Evolutionary conservation across 1,284 basidiomycete genomes (phyloP), one percentile per base, ranked within the genome.

Genomic region (Porodaedalea pini): DNA sequence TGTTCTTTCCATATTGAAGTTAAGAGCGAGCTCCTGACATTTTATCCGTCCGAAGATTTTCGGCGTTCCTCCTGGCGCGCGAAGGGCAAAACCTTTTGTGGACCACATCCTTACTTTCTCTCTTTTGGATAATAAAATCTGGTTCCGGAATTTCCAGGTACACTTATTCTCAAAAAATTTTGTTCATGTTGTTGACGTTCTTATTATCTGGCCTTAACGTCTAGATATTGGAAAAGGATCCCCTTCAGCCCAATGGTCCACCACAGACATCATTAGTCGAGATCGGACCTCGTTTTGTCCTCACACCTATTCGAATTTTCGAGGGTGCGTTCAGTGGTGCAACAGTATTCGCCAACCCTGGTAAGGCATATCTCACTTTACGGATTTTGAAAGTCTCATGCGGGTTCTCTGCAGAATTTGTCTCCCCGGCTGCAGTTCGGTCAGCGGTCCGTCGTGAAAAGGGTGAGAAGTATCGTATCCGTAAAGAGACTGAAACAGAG

Each of bases 91-190:
- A 72, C 97, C 97, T 1, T 99, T 99, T 74, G 85, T 99, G 66
- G 97, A 99, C 74, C 97, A 99, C 69, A 86, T 99, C 67, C 81
- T 99, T 62, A 92, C 93, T 44, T 99, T 99, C 73, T 97, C 94
- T 19, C 82, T 99, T 53, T 80, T 97, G 41, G 97, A 99, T 77
- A 83, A 84, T 70, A 98, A 98, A 71, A 93, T 99, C 64, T 99
- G 97, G 97, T 98, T 99, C 81, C 85, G 97, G 63, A 98, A 98
- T 74, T 99, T 91, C 77, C 96, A 99, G 81, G 91, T 90, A 36
- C 7, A 1, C n/a, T n/a, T 62, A 74, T 70, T 19, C 27, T 23
- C 23, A 34, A 4, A 5, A 29, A 17, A n/a, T 4, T 32, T 31
- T 31, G n/a, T n/a, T n/a, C n/a, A n/a, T n/a, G n/a, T n/a, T n/a